These are phyloP conservation scores for Acacia crassicarpa DNA, from an alignment of 306 rosid species.

Conservation along the genomic window DNA sequence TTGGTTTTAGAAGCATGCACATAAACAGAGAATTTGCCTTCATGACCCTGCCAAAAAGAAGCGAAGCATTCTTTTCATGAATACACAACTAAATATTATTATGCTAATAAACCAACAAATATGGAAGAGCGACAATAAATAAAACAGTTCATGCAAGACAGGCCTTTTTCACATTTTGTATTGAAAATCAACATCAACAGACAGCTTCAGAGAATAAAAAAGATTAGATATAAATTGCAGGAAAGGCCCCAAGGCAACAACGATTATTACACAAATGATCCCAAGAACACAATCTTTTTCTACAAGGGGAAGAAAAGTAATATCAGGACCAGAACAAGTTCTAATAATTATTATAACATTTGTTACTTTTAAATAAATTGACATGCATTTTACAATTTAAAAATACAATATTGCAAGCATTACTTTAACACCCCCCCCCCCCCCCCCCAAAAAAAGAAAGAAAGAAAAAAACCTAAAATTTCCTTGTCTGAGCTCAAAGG, in stretches of 20 bases:
- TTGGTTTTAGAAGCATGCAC: slow-evolving; percentile 88
- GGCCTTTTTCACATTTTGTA: slow-evolving; percentile 11
- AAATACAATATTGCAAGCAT: neutral
- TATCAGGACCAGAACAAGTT: neutral
- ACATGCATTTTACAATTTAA: neutral
- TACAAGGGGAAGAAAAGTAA: neutral
- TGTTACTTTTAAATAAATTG: slow-evolving; percentile 6
- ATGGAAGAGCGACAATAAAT: slow-evolving; percentile 2
- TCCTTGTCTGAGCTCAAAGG: neutral
- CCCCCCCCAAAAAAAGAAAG: too few relatives aligned
- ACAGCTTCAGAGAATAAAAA: slow-evolving; percentile 12
- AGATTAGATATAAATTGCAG: neutral
- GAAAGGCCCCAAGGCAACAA: neutral
- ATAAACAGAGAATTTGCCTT: slow-evolving; percentile 91
- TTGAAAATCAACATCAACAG: slow-evolving; percentile 4
- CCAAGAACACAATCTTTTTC: slow-evolving; percentile 7
- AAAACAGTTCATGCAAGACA: neutral
- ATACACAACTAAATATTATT: slow-evolving; percentile 25
- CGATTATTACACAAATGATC: slow-evolving; percentile 21
- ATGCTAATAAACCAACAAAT: slow-evolving; percentile 20
- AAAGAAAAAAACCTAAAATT: neutral
- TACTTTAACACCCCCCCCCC: neutral
- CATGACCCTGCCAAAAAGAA: slow-evolving; percentile 84
- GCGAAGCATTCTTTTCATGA: slow-evolving; percentile 31
- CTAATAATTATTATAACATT: slow-evolving; percentile 4